phyloP scores from a whole-genome alignment of 2,329 filamentous ascomycete genomes.

The Apiospora arundinis region DNA sequence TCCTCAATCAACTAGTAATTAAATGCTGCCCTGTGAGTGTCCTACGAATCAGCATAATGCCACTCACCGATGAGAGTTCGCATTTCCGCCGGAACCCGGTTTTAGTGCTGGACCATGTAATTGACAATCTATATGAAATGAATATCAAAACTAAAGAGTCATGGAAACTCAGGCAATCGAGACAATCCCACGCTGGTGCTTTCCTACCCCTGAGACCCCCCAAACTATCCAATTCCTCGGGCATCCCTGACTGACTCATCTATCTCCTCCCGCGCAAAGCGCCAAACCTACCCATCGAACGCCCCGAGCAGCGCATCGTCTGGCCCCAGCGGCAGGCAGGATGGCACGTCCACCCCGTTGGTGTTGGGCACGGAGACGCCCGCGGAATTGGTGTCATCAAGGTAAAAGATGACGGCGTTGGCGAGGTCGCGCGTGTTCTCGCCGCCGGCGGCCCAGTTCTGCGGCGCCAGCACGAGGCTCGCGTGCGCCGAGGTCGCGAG shows the following conservation, averaged over 20 bases:
- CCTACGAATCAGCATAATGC: too few relatives aligned
- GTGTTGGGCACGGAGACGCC: neutral
- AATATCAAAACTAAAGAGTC: too few relatives aligned
- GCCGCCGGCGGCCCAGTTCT: constrained; percentile 37
- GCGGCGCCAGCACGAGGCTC: constrained; percentile 43
- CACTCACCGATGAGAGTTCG: too few relatives aligned
- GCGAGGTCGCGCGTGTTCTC: constrained; percentile 17
- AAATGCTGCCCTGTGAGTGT: too few relatives aligned
- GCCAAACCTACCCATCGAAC: neutral
- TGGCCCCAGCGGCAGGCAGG: neutral
- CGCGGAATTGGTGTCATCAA: neutral
- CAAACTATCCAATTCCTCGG: neutral
- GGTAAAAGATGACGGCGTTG: constrained; percentile 11
- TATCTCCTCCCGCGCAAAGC: neutral
- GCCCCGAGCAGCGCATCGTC: neutral
- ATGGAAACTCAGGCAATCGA: too few relatives aligned
- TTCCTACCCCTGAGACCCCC: neutral
- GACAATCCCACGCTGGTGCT: too few relatives aligned
- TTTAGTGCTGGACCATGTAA: too few relatives aligned
- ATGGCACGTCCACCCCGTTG: neutral
- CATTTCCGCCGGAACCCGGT: too few relatives aligned
- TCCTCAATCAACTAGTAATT: too few relatives aligned
- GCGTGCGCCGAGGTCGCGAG: constrained; percentile 32
- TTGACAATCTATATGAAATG: too few relatives aligned
- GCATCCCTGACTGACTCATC: neutral